Percentiles rank a stretch among this genome's conserved stretches.
phyloP scores from a whole-genome alignment of 768 basidiomycete genomes.

The Pleurotus djamor region DNA sequence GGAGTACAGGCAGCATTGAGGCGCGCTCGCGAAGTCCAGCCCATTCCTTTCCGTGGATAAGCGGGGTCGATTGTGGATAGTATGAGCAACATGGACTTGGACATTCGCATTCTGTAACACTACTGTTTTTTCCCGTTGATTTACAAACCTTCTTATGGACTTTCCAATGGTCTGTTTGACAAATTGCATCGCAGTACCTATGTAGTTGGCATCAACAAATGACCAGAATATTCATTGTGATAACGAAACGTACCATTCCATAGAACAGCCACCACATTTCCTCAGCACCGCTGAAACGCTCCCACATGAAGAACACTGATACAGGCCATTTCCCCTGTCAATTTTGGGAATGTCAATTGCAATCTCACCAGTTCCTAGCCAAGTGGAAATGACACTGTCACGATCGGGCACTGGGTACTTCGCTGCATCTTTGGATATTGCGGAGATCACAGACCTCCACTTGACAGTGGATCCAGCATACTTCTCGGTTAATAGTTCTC shows the following conservation, averaged over 20 bases:
- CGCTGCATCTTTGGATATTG: not conserved
- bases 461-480: not conserved
- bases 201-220: no score
- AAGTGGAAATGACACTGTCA: not conserved
- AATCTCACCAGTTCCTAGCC: not conserved
- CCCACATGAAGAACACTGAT: not conserved
- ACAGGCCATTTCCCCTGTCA: not conserved
- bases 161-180: constrained; percentile 4
- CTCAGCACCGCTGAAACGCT: not conserved
- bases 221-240: not conserved
- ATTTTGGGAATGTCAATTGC: not conserved
- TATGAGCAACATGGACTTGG: no score
- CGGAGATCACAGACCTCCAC: not conserved
- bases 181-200: constrained; percentile 1
- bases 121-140: no score
- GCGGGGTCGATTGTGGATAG: not conserved
- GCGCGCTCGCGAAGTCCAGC: not conserved
- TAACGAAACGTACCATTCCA: not conserved
- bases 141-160: not conserved
- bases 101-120: no score
- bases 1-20: not conserved
- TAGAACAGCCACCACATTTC: not conserved
- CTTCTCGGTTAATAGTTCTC: not conserved
- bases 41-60: not conserved
- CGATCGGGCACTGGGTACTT: not conserved